These are phyloP conservation scores for Ceratobasidium sp. DNA, from an alignment of 1,284 basidiomycete genomes.

Conservation along the genomic window DNA sequence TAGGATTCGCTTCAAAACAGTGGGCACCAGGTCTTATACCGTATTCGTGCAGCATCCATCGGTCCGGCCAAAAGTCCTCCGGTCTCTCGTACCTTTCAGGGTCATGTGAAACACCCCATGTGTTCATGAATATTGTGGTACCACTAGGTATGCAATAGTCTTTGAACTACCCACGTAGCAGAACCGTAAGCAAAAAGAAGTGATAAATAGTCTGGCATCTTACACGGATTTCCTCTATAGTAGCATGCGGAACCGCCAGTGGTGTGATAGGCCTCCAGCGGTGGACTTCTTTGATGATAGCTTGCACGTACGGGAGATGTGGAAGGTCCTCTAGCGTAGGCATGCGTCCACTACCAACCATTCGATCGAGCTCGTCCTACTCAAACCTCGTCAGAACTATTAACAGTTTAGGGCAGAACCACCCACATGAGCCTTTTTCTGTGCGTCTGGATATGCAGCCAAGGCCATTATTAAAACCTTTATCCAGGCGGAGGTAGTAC, in stretches of 20 bases:
- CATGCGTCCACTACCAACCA: constrained; percentile 50
- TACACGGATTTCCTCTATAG: constrained; percentile 35
- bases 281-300: constrained; percentile 50
- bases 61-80: constrained; percentile 39
- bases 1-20: constrained; percentile 19
- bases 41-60: constrained; percentile 38
- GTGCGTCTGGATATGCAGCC: constrained; percentile 37
- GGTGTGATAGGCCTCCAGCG: constrained; percentile 37
- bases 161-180: constrained; percentile 22
- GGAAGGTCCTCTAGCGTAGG: constrained; percentile 50
- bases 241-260: constrained; percentile 38
- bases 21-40: constrained; percentile 35
- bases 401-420: neutral
- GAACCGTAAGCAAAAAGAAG: neutral
- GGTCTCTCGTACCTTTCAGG: constrained; percentile 39
- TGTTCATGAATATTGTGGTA: constrained; percentile 41
- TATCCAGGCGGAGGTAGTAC: constrained; percentile 47
- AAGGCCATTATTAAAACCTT: constrained; percentile 44
- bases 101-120: constrained; percentile 40
- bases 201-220: constrained; percentile 1
- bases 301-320: constrained; percentile 52
- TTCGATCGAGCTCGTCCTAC: constrained; percentile 51
- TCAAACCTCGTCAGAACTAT: neutral
- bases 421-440: constrained; percentile 40
- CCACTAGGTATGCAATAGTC: constrained; percentile 37